Conservation (phyloP, 2,329 filamentous ascomycete species). For the Phoma sp. region DNA sequence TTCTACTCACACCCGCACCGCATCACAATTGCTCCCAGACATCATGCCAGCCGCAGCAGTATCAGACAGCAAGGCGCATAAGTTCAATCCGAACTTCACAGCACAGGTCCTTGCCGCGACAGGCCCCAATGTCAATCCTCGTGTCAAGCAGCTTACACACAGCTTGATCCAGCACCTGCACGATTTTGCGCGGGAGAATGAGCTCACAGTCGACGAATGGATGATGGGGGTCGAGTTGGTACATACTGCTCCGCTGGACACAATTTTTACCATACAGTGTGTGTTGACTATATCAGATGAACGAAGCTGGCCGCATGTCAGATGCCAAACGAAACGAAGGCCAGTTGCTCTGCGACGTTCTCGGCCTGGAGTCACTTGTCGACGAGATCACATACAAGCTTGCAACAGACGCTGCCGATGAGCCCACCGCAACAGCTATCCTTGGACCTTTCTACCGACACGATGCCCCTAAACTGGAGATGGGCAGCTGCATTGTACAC, state of each 20-base stretch:
- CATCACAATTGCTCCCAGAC: not conserved
- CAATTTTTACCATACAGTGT: not conserved
- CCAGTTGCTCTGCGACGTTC: conserved; percentile 64
- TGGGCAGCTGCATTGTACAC: conserved; percentile 70
- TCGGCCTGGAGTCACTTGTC: conserved; percentile 66
- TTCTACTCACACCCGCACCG: not conserved
- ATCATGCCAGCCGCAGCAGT: conserved; percentile 12
- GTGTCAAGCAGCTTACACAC: conserved; percentile 67
- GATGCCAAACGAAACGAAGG: conserved; percentile 67
- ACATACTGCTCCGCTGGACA: not conserved
- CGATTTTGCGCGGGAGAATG: conserved; percentile 77
- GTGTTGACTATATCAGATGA: conserved; percentile 51
- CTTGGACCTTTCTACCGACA: conserved; percentile 85
- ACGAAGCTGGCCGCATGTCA: conserved; percentile 68
- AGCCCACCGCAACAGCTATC: conserved; percentile 75
- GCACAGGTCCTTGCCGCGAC: conserved; percentile 74
- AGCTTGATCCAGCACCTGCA: conserved; percentile 74
- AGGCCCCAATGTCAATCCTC: conserved; percentile 69
- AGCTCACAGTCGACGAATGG: conserved; percentile 81
- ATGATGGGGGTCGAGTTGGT: conserved; percentile 74
- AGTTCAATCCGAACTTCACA: conserved; percentile 79
- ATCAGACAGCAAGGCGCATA: conserved; percentile 28
- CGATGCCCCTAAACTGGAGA: conserved; percentile 71
- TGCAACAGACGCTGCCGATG: conserved; percentile 56
- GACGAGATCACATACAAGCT: conserved; percentile 80